These are phyloP conservation scores for Pythium aquatile DNA, from an alignment of 352 stramenopile genomes.

Conservation along the genomic window DNA sequence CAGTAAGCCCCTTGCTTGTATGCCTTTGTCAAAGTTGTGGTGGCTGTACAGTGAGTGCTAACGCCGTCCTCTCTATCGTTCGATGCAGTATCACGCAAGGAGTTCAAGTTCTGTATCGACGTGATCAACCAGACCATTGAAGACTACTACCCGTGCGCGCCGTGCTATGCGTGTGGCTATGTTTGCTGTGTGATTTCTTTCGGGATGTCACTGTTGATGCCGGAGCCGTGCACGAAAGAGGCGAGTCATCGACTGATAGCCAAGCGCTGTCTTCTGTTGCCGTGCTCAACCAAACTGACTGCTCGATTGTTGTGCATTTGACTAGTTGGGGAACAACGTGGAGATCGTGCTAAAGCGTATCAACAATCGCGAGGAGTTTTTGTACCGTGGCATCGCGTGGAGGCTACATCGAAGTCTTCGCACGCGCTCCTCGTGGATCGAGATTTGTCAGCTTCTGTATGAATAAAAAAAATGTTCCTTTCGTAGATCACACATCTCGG, in stretches of 20 bases:
- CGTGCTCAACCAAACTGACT: not conserved
- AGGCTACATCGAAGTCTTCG: slow-evolving; percentile 46
- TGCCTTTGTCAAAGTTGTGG: too few species aligned
- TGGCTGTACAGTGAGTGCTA: slow-evolving; percentile 2
- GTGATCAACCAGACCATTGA: slow-evolving; percentile 74
- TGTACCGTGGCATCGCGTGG: slow-evolving; percentile 70
- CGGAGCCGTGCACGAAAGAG: slow-evolving; percentile 67
- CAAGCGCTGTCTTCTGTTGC: not conserved
- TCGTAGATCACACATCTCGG: not conserved
- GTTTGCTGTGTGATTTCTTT: slow-evolving; percentile 64
- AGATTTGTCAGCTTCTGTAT: slow-evolving; percentile 69
- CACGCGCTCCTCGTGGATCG: slow-evolving; percentile 62
- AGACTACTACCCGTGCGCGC: slow-evolving; percentile 69
- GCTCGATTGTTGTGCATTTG: not conserved
- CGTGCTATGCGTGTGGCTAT: slow-evolving; percentile 71
- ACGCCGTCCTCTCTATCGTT: not conserved
- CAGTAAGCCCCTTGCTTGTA: slow-evolving; percentile 27
- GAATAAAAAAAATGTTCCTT: slow-evolving; percentile 26
- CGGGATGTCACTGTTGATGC: slow-evolving; percentile 56
- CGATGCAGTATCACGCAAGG: slow-evolving; percentile 53
- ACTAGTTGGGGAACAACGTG: slow-evolving; percentile 58
- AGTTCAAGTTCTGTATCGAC: slow-evolving; percentile 77
- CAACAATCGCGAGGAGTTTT: slow-evolving; percentile 68
- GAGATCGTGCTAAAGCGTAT: slow-evolving; percentile 59
- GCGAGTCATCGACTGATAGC: slow-evolving; percentile 22